Percentiles rank a stretch among this genome's conserved stretches.
phyloP scores from a whole-genome alignment of 768 basidiomycete genomes.

The Sarcodon aspratus region DNA sequence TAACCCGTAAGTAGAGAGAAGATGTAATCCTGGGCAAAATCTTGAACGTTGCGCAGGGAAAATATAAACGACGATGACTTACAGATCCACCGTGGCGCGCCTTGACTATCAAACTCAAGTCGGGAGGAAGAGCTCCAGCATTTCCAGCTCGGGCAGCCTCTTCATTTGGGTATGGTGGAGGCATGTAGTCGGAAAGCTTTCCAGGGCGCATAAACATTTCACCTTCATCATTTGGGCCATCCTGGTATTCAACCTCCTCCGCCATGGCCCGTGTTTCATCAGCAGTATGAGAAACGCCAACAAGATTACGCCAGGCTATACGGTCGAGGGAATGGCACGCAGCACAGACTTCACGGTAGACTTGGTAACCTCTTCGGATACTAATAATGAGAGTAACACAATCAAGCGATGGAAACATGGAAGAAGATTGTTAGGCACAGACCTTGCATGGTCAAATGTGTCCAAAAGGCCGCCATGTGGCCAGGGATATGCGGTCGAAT shows the following conservation, averaged over 20 bases:
- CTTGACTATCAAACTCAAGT: constrained; percentile 95
- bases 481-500: constrained; percentile 83
- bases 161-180: constrained; percentile 91
- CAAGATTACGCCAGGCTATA: constrained; percentile 98
- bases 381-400: constrained; percentile 25
- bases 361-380: constrained; percentile 91
- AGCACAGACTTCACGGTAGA: constrained; percentile 98
- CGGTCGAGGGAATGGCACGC: constrained; percentile 99
- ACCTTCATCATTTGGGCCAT: constrained; percentile 88
- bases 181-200: constrained; percentile 97
- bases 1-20: constrained; percentile 97
- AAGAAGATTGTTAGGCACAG: constrained; percentile 18
- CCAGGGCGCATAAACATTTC: constrained; percentile 99
- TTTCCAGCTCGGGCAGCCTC: constrained; percentile 94
- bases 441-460: constrained; percentile 96
- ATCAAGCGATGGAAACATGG: constrained; percentile 2
- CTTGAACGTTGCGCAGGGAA: neutral
- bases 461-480: constrained; percentile 80
- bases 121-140: constrained; percentile 91
- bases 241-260: constrained; percentile 93
- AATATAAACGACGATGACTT: constrained; percentile 23
- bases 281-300: constrained; percentile 93
- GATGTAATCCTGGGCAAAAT: constrained; percentile 70
- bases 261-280: constrained; percentile 87
- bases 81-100: constrained; percentile 95